These are phyloP conservation scores for Trichoderma koningiopsis DNA, from an alignment of 2,329 filamentous ascomycete species.

Conservation along the genomic window DNA sequence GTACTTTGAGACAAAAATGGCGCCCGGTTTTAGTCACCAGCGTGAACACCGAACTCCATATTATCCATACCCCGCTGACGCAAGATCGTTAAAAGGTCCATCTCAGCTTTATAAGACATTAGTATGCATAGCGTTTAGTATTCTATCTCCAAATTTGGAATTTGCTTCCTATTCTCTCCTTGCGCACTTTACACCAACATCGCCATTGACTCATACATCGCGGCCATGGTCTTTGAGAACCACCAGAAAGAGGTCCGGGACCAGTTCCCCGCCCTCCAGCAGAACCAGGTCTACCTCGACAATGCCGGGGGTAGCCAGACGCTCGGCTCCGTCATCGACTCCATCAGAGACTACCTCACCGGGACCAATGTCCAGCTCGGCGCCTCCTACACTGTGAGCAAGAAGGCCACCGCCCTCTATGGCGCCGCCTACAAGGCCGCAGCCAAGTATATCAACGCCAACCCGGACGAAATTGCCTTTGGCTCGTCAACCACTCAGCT, in stretches of 20 bases:
- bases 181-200: background rate
- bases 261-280: constrained; percentile 68
- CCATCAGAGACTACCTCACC: constrained; percentile 66
- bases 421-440: constrained; percentile 63
- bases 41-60: background rate
- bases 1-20: background rate
- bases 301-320: constrained; percentile 78
- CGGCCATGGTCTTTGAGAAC: constrained; percentile 5
- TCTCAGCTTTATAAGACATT: background rate
- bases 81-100: background rate
- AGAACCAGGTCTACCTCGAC: constrained; percentile 72
- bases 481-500: constrained; percentile 76
- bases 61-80: background rate
- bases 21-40: background rate
- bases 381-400: constrained; percentile 65
- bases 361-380: constrained; percentile 75
- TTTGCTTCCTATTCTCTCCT: background rate
- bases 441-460: constrained; percentile 71
- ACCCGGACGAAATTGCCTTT: constrained; percentile 67
- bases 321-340: constrained; percentile 65
- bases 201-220: background rate
- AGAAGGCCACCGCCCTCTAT: constrained; percentile 62
- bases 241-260: constrained; percentile 39
- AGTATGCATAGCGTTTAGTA: background rate
- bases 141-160: background rate